Evolutionary conservation across 2,329 filamentous ascomycete species (phyloP).

Genomic region (Westerdykella ornata): DNA sequence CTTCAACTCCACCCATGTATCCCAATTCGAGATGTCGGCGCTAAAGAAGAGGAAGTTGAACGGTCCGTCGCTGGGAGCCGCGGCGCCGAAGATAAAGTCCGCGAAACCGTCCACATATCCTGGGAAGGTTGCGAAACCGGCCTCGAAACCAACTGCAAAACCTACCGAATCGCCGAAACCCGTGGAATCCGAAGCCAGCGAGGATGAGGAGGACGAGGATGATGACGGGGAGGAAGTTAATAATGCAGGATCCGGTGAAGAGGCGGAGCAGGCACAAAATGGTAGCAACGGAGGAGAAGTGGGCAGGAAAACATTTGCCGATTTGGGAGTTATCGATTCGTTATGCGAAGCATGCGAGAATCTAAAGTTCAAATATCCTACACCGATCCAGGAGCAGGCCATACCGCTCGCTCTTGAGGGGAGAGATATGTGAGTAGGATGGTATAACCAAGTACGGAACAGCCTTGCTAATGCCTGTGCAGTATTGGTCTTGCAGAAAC

Average conservation of each 20-base stretch:
- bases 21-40: constrained; percentile 30
- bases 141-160: constrained; percentile 10
- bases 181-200: constrained; percentile 21
- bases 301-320: constrained; percentile 58
- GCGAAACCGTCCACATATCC: constrained; percentile 6
- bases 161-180: constrained; percentile 7
- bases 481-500: constrained; percentile 87
- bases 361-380: constrained; percentile 78
- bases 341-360: constrained; percentile 81
- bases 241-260: constrained; percentile 5
- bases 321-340: constrained; percentile 73
- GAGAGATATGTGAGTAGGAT: constrained; percentile 57
- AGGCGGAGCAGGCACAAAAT: constrained; percentile 7
- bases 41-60: constrained; percentile 41
- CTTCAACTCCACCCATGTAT: constrained; percentile 3
- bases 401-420: constrained; percentile 75
- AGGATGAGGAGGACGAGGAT: constrained; percentile 13
- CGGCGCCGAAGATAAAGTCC: constrained; percentile 10
- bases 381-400: constrained; percentile 78
- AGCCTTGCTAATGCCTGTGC: not conserved
- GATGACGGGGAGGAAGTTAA: constrained; percentile 4
- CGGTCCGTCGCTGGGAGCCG: constrained; percentile 6
- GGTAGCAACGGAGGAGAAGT: constrained; percentile 26
- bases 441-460: not conserved
- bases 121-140: constrained; percentile 3